Percentiles rank a stretch among this genome's conserved stretches.
phyloP scores from a whole-genome alignment of 1,284 basidiomycete species.

The Crepidotus sp. region DNA sequence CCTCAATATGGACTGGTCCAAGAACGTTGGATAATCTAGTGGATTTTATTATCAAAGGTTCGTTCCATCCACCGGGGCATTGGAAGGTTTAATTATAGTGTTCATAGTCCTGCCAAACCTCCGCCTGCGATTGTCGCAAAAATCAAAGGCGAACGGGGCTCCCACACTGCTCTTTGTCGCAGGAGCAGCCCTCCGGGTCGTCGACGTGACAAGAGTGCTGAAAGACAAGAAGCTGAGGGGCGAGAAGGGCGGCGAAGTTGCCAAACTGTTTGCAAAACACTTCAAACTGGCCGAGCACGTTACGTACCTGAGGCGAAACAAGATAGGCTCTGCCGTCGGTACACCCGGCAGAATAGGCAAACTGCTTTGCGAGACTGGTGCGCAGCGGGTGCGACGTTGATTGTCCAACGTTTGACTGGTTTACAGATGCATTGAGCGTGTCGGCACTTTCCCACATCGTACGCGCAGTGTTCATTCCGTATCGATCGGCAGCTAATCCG shows the following conservation, averaged over 20 bases:
- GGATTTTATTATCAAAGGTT: constrained; percentile 67
- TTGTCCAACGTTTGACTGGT: neutral
- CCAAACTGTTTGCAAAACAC: constrained; percentile 81
- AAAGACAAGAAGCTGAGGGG: constrained; percentile 60
- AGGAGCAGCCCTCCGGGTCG: constrained; percentile 71
- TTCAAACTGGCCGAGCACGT: constrained; percentile 78
- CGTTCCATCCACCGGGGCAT: neutral
- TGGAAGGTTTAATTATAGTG: neutral
- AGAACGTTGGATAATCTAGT: constrained; percentile 60
- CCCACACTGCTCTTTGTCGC: constrained; percentile 73
- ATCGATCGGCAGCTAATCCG: too few relatives aligned
- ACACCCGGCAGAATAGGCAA: constrained; percentile 79
- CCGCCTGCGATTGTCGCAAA: constrained; percentile 59
- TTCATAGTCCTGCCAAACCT: constrained; percentile 56
- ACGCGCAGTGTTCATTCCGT: too few relatives aligned
- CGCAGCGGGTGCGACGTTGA: neutral
- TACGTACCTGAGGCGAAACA: constrained; percentile 64
- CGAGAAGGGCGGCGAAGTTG: constrained; percentile 74
- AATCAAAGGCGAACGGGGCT: constrained; percentile 63
- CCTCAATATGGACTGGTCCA: constrained; percentile 58
- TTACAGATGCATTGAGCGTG: constrained; percentile 55
- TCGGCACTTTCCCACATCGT: constrained; percentile 73
- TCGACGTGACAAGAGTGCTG: constrained; percentile 64
- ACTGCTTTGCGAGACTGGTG: constrained; percentile 67
- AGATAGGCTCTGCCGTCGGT: constrained; percentile 70